These are phyloP conservation scores for Lyophyllum shimeji DNA, from an alignment of 768 basidiomycete species.

Conservation along the genomic window DNA sequence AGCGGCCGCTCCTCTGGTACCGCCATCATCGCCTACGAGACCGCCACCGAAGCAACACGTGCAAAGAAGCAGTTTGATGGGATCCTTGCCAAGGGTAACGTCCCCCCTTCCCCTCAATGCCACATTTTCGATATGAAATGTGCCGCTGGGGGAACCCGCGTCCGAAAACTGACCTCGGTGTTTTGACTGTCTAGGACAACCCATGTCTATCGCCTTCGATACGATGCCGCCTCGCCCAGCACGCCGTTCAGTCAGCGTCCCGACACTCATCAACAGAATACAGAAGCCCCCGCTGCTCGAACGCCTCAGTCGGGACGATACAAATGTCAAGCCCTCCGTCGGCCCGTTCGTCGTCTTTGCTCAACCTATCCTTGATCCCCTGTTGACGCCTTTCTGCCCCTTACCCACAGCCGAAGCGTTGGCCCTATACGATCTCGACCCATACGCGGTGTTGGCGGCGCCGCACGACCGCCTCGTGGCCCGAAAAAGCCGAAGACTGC, in stretches of 20 bases:
- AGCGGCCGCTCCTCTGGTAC: constrained; percentile 90
- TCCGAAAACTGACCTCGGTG: constrained; percentile 6
- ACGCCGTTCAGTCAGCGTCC: constrained; percentile 51
- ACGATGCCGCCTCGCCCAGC: constrained; percentile 44
- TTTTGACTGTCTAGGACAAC: constrained; percentile 58
- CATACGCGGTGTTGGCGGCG: constrained; percentile 24
- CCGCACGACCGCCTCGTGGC: constrained; percentile 28
- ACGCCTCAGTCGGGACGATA: constrained; percentile 55
- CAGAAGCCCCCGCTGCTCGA: constrained; percentile 72
- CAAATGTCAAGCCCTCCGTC: constrained; percentile 29
- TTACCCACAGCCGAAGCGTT: constrained; percentile 28
- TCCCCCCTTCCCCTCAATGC: constrained; percentile 5
- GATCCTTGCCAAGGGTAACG: constrained; percentile 81
- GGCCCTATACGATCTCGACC: constrained; percentile 52
- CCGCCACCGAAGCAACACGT: constrained; percentile 70
- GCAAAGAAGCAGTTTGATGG: constrained; percentile 88
- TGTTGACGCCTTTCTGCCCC: not conserved
- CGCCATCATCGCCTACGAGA: constrained; percentile 80
- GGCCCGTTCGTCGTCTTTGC: constrained; percentile 33
- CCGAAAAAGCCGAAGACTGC: constrained; percentile 67
- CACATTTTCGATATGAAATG: not conserved
- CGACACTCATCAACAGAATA: constrained; percentile 72
- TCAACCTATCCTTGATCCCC: not conserved
- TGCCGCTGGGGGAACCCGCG: constrained; percentile 2
- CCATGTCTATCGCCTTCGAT: constrained; percentile 72